Percentiles rank a stretch among this genome's conserved stretches.
Evolutionary conservation across 2,329 filamentous ascomycete species (phyloP).

Genomic region (Clarireedia hainanense): DNA sequence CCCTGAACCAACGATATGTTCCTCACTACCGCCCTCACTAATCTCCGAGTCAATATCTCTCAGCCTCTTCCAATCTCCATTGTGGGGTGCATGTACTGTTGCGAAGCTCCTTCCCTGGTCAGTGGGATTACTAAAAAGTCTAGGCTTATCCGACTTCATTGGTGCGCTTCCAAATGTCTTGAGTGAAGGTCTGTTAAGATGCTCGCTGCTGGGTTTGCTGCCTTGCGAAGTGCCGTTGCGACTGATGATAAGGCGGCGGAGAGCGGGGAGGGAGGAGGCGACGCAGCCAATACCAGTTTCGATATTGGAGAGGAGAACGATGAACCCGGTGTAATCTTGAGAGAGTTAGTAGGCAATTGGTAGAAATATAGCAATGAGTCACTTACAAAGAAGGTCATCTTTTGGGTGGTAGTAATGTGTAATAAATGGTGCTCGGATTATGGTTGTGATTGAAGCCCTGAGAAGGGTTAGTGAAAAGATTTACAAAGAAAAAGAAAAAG

Average conservation of each 20-base stretch:
- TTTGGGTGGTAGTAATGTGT: neutral
- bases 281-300: constrained; percentile 9
- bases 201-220: no score
- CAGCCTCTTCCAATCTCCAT: no score
- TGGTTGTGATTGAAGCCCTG: constrained; percentile 4
- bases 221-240: neutral
- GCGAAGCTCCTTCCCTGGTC: constrained; percentile 3
- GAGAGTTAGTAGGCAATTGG: neutral
- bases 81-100: neutral
- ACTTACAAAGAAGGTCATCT: constrained; percentile 23
- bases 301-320: constrained; percentile 6
- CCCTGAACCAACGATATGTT: no score
- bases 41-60: no score
- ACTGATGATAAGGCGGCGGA: neutral
- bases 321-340: constrained; percentile 2
- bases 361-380: neutral
- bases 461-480: neutral
- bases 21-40: no score
- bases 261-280: constrained; percentile 3
- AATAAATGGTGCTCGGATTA: constrained; percentile 3
- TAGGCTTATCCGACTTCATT: neutral
- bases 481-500: no score
- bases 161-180: constrained; percentile 1
- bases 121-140: constrained; percentile 7
- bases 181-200: neutral